These are phyloP conservation scores for Drechslerella dactyloides DNA, from an alignment of 2,329 filamentous ascomycete species.

Conservation along the genomic window DNA sequence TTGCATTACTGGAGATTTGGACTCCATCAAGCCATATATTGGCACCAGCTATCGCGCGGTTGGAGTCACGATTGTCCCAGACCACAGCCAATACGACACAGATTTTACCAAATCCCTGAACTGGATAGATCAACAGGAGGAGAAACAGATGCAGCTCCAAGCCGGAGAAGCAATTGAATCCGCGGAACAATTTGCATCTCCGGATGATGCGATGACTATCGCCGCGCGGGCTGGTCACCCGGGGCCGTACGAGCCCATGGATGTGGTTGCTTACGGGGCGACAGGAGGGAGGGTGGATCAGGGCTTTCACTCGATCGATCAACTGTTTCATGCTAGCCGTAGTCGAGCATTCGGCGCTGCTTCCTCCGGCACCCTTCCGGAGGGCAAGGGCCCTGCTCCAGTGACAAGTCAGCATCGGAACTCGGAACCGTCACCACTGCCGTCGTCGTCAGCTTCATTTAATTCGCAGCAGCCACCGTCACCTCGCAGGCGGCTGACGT, in stretches of 20 bases:
- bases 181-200: slow-evolving; percentile 1
- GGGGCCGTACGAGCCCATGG: slow-evolving; percentile 57
- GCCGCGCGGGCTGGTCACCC: slow-evolving; percentile 11
- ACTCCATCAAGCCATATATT: slow-evolving; percentile 73
- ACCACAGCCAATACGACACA: slow-evolving; percentile 83
- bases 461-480: slow-evolving; percentile 16
- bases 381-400: not conserved
- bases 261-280: slow-evolving; percentile 83
- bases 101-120: slow-evolving; percentile 85
- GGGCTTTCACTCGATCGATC: slow-evolving; percentile 84
- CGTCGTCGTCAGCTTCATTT: slow-evolving; percentile 2
- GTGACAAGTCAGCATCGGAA: slow-evolving; percentile 7
- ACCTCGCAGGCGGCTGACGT: slow-evolving; percentile 68
- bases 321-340: slow-evolving; percentile 68
- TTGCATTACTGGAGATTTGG: slow-evolving; percentile 85
- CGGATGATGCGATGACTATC: slow-evolving; percentile 12
- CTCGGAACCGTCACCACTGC: slow-evolving; percentile 57
- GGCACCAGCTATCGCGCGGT: slow-evolving; percentile 70
- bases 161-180: slow-evolving; percentile 6
- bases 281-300: slow-evolving; percentile 92
- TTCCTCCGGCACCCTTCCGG: slow-evolving; percentile 5
- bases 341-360: slow-evolving; percentile 55
- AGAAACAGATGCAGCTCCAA: slow-evolving; percentile 55
- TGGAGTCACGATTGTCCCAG: slow-evolving; percentile 69
- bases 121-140: slow-evolving; percentile 60